Base-by-base conservation (phyloP, 2,329 filamentous ascomycete genomes). In the Colletotrichum sp. region DNA sequence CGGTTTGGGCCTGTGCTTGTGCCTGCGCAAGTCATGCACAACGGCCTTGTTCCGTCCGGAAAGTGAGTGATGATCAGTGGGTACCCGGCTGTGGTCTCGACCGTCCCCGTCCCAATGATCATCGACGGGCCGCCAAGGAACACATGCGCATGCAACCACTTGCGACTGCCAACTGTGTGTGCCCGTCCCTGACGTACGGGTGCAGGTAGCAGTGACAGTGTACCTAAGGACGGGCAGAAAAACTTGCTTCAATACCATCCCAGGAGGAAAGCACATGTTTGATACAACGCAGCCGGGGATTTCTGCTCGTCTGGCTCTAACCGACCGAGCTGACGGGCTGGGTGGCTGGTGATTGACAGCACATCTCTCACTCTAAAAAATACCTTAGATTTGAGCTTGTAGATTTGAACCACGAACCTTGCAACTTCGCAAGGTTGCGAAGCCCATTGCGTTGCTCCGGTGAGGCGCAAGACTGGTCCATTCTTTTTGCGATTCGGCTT, bases 361-460 rank as follows among this genome's bases (percentile, higher is more conserved):
- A 60, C 38, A 72, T 75, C 70, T 68, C 62, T 65, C 32, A 75
- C 73, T 58, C 72, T 75, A 75, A 64, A 58, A 30, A 28, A 26
- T 58, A 75, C 64, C 64, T 73, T 70, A 73, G 66, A 73, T 73
- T n/a, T 28, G 58, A 73, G 56, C 71, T 68, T 75, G 56, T 60
- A 38, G 26, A 43, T 48, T 26, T 6, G 66, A 65, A 30, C 24
- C 36, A 64, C 58, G 26, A 52, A 62, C 67, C 56, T 34, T 56
- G 52, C 24, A 60, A 28, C 52, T 28, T 61, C 36, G 68, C 58
- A 64, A 60, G 58, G 58, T 55, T 70, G 68, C 58, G 30, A 64
- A 21, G 32, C 32, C 55, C 18, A 13, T 34, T 61, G 21, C 28
- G 36, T 66, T 64, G 60, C 16, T 38, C 30, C 30, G 34, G 18